Evolutionary conservation across 164 flowering plant species (phyloP).

Genomic region (Vitis riparia): DNA sequence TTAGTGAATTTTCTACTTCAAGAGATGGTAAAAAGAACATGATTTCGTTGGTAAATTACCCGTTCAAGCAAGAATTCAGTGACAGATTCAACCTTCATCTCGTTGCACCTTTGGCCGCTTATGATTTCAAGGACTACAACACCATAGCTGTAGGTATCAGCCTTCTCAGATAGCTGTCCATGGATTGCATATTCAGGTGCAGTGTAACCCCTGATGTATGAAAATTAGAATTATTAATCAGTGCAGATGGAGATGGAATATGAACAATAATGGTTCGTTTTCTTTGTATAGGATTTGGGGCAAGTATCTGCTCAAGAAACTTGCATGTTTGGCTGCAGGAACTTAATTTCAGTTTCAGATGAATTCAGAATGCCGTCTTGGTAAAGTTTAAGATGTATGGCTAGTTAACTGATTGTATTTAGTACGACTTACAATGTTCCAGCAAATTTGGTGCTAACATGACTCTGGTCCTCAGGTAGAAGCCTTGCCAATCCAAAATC

Average conservation of each 20-base stretch:
- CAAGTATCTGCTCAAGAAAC: too few relatives aligned
- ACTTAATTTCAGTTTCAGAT: too few relatives aligned
- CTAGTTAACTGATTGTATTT: too few relatives aligned
- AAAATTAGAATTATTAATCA: neutral
- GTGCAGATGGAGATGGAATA: neutral
- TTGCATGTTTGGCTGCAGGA: too few relatives aligned
- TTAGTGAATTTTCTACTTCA: too few relatives aligned
- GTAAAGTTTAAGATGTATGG: too few relatives aligned
- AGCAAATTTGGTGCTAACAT: conserved; percentile 56
- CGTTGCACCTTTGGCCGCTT: conserved; percentile 48
- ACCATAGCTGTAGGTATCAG: conserved; percentile 58
- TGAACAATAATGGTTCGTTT: too few relatives aligned
- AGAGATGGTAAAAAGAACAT: too few relatives aligned
- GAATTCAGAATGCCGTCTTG: too few relatives aligned
- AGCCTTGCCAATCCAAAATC: conserved; percentile 69
- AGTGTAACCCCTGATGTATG: conserved; percentile 38
- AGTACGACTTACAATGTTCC: conserved; percentile 56
- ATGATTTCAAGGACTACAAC: conserved; percentile 58
- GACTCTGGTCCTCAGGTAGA: conserved; percentile 52
- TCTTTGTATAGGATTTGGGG: too few relatives aligned
- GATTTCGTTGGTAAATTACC: conserved; percentile 26
- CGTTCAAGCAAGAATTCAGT: conserved; percentile 51
- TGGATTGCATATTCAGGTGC: conserved; percentile 69
- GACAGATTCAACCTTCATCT: conserved; percentile 23
- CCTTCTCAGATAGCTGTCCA: conserved; percentile 60